Evolutionary conservation across 2,329 filamentous ascomycete species (phyloP).

Genomic region (Lachnellula subtilissima): DNA sequence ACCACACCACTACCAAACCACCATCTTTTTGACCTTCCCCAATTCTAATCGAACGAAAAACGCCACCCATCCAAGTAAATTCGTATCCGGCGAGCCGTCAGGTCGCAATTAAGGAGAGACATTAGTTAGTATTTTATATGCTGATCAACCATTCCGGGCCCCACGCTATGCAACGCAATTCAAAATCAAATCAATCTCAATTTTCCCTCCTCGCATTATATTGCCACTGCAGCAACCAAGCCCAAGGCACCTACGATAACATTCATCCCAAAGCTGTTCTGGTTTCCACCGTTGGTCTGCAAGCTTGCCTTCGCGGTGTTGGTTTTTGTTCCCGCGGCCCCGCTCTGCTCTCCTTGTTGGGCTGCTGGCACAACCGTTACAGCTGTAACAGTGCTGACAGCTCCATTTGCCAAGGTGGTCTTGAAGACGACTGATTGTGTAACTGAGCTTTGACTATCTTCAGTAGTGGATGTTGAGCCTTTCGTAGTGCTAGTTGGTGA

Average conservation of each 20-base stretch:
- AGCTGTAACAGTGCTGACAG: constrained; percentile 20
- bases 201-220: constrained; percentile 9
- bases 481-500: constrained; percentile 2
- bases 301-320: constrained; percentile 19
- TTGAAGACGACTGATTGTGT: constrained; percentile 25
- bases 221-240: constrained; percentile 14
- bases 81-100: constrained; percentile 1
- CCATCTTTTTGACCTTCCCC: neutral
- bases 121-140: constrained; percentile 20
- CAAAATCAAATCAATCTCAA: constrained; percentile 6
- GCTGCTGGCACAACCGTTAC: constrained; percentile 26
- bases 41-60: neutral
- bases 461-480: neutral
- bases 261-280: constrained; percentile 13
- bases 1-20: neutral
- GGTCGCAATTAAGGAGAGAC: constrained; percentile 22
- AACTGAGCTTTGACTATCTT: constrained; percentile 10
- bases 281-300: constrained; percentile 20
- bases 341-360: constrained; percentile 8
- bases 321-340: constrained; percentile 4
- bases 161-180: constrained; percentile 21
- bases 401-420: constrained; percentile 25
- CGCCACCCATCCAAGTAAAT: neutral
- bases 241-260: constrained; percentile 23
- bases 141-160: constrained; percentile 2